Base-by-base conservation (phyloP, 345 rosid species). In the Mangifera indica region DNA sequence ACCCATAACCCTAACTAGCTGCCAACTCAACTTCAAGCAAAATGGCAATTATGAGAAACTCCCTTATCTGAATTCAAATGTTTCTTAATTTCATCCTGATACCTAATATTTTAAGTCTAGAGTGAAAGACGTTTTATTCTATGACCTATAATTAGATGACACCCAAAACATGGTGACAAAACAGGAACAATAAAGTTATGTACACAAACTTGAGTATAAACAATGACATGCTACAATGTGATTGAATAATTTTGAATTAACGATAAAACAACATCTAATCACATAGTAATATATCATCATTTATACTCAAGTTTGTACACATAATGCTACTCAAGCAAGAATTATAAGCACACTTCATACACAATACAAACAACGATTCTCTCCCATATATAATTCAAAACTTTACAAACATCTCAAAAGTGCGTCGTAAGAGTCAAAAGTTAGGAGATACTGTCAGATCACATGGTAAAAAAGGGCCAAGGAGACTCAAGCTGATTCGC, bases 401-500 rank as follows among this genome's bases (percentile, higher is more conserved):
- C 37, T 71, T 60, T n/a, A 60, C 24, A 61, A 34, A 51, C 60
- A 51, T 49, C 12, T 1, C 5, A 25, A 24, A 60, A 51, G 49
- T 14, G 51, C 1, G 21, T 10, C 14, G 67, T 15, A 62, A 71
- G 18, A 71, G 22, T 49, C 11, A 60, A 60, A 7, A 60, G 3
- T 59, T 32, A 20, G 22, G 26, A 26, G 67, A 71, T 60, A 20
- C n/a, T 20, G 17, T 37, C 60, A 20, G 15, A 49, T 49, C 67
- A 48, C 34, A 10, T 3, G 67, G 22, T 14, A 48, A 13, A 17
- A 51, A 32, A 20, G 49, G 3, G 66, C 59, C 52, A 74, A 62
- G 87, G 85, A 94, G 89, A 89, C 80, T 81, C 0, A 9, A 52
- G 45, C 25, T 7, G 12, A 44, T 34, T 46, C 17, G 0, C 57